Evolutionary conservation across 2,329 filamentous ascomycete species (phyloP).

Genomic region (Phialemoniopsis sp.): DNA sequence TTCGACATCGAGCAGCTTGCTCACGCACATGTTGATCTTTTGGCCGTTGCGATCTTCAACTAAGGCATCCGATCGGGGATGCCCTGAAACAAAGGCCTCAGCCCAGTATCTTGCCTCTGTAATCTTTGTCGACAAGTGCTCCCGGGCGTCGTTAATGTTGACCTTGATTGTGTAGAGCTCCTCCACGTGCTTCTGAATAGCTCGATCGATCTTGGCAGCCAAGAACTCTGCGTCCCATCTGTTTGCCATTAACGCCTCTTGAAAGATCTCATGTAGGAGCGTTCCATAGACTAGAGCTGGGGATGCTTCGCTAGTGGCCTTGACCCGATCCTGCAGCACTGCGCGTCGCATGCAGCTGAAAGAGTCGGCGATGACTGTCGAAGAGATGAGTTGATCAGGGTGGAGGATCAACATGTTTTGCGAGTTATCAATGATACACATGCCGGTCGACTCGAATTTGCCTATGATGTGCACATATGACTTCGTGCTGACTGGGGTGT

Average conservation of each 20-base stretch:
- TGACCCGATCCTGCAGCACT: constrained; percentile 91
- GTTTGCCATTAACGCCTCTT: constrained; percentile 81
- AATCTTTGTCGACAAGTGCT: constrained; percentile 81
- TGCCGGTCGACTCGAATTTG: constrained; percentile 62
- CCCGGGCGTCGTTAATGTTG: constrained; percentile 65
- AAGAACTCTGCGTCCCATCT: constrained; percentile 72
- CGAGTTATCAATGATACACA: constrained; percentile 78
- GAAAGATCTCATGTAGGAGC: constrained; percentile 92
- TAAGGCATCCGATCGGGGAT: constrained; percentile 62
- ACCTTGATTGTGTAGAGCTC: constrained; percentile 86
- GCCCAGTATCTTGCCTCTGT: constrained; percentile 81
- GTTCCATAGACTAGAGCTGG: constrained; percentile 87
- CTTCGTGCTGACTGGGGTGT: constrained; percentile 63
- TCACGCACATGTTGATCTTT: constrained; percentile 77
- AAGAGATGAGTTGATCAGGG: constrained; percentile 91
- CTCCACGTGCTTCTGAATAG: constrained; percentile 77
- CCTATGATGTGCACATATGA: constrained; percentile 87
- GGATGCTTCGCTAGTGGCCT: constrained; percentile 77
- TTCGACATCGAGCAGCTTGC: constrained; percentile 91
- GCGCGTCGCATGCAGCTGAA: constrained; percentile 88
- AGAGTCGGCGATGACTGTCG: constrained; percentile 94
- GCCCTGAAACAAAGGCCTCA: constrained; percentile 67
- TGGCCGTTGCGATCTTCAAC: constrained; percentile 77
- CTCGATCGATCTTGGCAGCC: constrained; percentile 58
- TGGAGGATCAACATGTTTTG: constrained; percentile 86